phyloP scores from a whole-genome alignment of 2,329 filamentous ascomycete genomes.

The Cytospora piceicola region DNA sequence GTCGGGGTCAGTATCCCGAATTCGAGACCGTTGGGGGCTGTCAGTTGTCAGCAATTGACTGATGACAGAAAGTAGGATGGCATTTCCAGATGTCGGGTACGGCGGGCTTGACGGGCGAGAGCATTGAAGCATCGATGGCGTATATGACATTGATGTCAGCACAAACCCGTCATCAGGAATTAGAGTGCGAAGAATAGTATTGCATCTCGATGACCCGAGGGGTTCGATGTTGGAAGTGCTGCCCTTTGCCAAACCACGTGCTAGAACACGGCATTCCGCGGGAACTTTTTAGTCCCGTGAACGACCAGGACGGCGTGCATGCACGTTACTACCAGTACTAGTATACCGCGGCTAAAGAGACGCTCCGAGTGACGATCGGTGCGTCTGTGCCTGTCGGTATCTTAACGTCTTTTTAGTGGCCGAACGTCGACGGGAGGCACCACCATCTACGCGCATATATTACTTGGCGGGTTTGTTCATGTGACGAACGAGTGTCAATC shows the following conservation, averaged over 20 bases:
- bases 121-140: not conserved
- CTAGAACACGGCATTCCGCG: not conserved
- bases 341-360: not conserved
- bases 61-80: too few species aligned
- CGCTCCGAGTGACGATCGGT: not conserved
- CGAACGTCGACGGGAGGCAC: not conserved
- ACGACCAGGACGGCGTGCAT: not conserved
- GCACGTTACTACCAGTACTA: too few species aligned
- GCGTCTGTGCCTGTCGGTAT: not conserved
- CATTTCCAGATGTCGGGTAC: not conserved
- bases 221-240: too few species aligned
- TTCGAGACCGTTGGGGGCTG: not conserved
- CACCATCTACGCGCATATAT: not conserved
- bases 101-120: too few species aligned
- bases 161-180: not conserved
- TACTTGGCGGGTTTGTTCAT: conserved; percentile 6
- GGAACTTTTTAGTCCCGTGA: not conserved
- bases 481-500: not conserved
- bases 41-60: too few species aligned
- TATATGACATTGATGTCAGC: not conserved
- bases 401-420: not conserved
- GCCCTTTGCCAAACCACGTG: not conserved
- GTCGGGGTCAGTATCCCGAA: too few species aligned
- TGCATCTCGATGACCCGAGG: not conserved
- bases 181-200: not conserved